Evolutionary conservation across 495 filamentous ascomycete genomes (phyloP), one percentile per base, ranked within the genome.

Genomic region (Bacidia rubella): DNA sequence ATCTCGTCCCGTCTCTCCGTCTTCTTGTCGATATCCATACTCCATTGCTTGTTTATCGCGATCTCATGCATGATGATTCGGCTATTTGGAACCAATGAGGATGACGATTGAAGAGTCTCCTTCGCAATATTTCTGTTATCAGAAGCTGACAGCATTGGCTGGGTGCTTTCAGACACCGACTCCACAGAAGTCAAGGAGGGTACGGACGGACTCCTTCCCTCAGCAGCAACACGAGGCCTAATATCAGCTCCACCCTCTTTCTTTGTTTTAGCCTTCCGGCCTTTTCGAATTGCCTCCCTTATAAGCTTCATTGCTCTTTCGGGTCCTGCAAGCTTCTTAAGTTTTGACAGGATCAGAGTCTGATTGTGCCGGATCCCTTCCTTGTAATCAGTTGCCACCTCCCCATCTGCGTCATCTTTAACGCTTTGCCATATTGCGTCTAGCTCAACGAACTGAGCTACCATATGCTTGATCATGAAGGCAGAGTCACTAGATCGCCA

Each of bases 391-490:
- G 82, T 81, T 35, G 90, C 80, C 23, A 94, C 92, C 21, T 81
- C 81, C n/a, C 82, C 86, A 38, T 85, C 82, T 19, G 76, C 82
- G 56, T 90, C 86, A 63, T 93, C 80, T 59, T 97, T 97, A 62
- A 97, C 90, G 9, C 86, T 90, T 62, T 95, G 88, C 82, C 88
- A 95, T 27, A 98, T 98, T 22, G 88, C 79, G 63, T 98, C 92
- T 17, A 98, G 71, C 64, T 95, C 90, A 26, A 94, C 84, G 64
- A 95, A 97, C 63, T 95, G 89, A 43, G 89, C 82, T 22, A 97
- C 74, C 92, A 98, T 97, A 49, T 90, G 87, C 56, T 93, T 86
- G 52, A 97, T 83, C 27, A 98, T 67, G 2, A 87, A 84, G 43
- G 80, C 83, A 1, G 90, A 92, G 64, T 98, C 92, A 49, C 88